These are phyloP conservation scores for Paramecium tetraurelia DNA, from an alignment of 73 alveolate species.

Conservation along the genomic window DNA sequence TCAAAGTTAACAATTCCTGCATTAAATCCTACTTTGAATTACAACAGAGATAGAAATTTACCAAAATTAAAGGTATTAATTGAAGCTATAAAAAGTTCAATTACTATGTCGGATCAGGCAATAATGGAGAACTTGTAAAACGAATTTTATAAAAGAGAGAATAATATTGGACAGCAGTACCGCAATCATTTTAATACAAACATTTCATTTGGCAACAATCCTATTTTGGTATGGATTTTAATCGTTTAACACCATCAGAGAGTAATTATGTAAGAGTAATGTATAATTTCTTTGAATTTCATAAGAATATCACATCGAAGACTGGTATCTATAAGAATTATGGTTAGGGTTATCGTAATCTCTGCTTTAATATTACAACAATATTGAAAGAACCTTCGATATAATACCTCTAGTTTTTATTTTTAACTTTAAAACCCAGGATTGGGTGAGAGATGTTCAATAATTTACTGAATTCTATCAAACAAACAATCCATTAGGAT, in stretches of 20 bases:
- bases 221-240: conserved; percentile 31
- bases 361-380: conserved; percentile 72
- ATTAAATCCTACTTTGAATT: background rate
- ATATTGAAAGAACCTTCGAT: conserved; percentile 77
- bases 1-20: background rate
- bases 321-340: background rate
- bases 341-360: conserved; percentile 56
- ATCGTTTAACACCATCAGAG: background rate
- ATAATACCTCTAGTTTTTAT: conserved; percentile 85
- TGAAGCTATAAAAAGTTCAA: background rate
- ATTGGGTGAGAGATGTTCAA: conserved; percentile 39
- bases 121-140: conserved; percentile 47
- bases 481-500: background rate
- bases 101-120: conserved; percentile 47
- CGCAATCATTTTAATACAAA: conserved; percentile 31
- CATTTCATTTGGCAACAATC: conserved; percentile 55
- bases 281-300: conserved; percentile 61
- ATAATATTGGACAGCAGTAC: conserved; percentile 45
- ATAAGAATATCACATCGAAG: conserved; percentile 45
- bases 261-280: background rate
- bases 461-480: conserved; percentile 50
- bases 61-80: background rate
- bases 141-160: conserved; percentile 37
- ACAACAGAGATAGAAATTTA: background rate
- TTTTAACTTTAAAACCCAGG: conserved; percentile 69